A percentile compares a stretch with the other conserved stretches of the same genome.
Evolutionary conservation across 1,284 basidiomycete genomes (phyloP).

Genomic region (Phlebopus sp.): DNA sequence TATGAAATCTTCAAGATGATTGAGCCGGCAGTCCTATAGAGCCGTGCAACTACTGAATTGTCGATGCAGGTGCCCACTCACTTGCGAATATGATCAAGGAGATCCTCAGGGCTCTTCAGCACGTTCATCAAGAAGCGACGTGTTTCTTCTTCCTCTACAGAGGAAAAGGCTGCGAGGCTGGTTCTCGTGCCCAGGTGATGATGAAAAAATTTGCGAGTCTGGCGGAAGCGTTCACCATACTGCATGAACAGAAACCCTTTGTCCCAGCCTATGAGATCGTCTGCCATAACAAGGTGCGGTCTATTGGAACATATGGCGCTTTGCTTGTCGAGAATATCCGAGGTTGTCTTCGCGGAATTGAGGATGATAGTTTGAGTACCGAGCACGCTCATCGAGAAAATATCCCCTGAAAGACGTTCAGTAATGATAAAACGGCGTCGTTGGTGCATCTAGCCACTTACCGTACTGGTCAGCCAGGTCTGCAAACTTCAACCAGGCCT

Average conservation of each 20-base stretch:
- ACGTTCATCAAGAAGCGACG: conserved; percentile 19
- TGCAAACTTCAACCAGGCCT: not conserved
- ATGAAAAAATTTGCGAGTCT: conserved; percentile 17
- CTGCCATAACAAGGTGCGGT: conserved; percentile 18
- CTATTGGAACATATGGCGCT: conserved; percentile 19
- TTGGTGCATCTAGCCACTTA: conserved; percentile 34
- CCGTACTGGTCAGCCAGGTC: conserved; percentile 31
- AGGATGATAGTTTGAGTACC: conserved; percentile 17
- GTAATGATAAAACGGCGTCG: conserved; percentile 22
- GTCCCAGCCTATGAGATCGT: conserved; percentile 27
- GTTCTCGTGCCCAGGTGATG: conserved; percentile 20
- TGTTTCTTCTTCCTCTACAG: conserved; percentile 15
- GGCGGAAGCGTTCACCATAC: conserved; percentile 20
- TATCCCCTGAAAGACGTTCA: conserved; percentile 26
- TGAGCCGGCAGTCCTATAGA: conserved; percentile 3
- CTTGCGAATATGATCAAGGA: conserved; percentile 8
- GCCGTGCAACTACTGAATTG: too few relatives aligned
- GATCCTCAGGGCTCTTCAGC: conserved; percentile 7
- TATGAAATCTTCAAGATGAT: conserved; percentile 17
- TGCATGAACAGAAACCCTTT: conserved; percentile 16
- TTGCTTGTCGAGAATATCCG: conserved; percentile 24
- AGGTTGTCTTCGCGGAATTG: conserved; percentile 10
- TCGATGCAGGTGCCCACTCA: too few relatives aligned
- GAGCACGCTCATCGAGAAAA: conserved; percentile 13
- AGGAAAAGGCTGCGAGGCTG: conserved; percentile 10